Percentiles rank a stretch among this genome's conserved stretches.
Evolutionary conservation across 768 basidiomycete species (phyloP).

Genomic region (Pholiota molesta): DNA sequence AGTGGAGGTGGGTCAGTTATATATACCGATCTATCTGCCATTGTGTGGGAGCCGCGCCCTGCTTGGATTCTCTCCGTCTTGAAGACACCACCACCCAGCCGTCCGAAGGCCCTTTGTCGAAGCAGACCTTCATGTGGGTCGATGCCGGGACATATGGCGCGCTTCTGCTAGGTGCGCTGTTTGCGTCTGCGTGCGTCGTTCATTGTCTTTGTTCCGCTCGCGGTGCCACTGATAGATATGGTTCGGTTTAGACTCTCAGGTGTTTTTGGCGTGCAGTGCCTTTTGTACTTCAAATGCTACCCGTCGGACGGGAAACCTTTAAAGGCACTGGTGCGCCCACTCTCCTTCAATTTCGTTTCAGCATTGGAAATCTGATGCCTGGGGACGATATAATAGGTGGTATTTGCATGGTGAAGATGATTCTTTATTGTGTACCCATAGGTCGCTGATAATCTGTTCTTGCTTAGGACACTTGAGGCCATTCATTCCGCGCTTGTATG

Average conservation of each 20-base stretch:
- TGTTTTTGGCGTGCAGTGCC: constrained; percentile 17
- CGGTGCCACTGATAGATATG: not conserved
- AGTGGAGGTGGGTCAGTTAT: not conserved
- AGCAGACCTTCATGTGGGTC: constrained; percentile 14
- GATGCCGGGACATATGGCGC: constrained; percentile 19
- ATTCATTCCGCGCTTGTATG: constrained; percentile 13
- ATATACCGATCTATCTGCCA: not conserved
- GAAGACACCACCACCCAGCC: constrained; percentile 5
- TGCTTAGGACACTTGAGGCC: constrained; percentile 10
- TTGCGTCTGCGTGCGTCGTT: constrained; percentile 12
- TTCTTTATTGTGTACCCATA: not conserved
- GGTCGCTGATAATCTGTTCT: not conserved
- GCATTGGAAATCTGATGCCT: not conserved
- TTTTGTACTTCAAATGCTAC: constrained; percentile 16
- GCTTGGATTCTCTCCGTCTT: constrained; percentile 7
- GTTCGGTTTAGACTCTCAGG: constrained; percentile 12
- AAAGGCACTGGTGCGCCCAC: constrained; percentile 13
- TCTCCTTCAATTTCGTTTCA: not conserved
- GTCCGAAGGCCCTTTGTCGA: constrained; percentile 5
- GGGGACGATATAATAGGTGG: not conserved
- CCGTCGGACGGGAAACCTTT: constrained; percentile 13
- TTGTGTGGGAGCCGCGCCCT: constrained; percentile 5
- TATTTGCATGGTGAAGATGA: constrained; percentile 4
- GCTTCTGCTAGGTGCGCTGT: constrained; percentile 16
- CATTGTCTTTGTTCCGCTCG: not conserved